Evolutionary conservation across 2,329 filamentous ascomycete genomes (phyloP).

Genomic region (Hypocreales sp.): DNA sequence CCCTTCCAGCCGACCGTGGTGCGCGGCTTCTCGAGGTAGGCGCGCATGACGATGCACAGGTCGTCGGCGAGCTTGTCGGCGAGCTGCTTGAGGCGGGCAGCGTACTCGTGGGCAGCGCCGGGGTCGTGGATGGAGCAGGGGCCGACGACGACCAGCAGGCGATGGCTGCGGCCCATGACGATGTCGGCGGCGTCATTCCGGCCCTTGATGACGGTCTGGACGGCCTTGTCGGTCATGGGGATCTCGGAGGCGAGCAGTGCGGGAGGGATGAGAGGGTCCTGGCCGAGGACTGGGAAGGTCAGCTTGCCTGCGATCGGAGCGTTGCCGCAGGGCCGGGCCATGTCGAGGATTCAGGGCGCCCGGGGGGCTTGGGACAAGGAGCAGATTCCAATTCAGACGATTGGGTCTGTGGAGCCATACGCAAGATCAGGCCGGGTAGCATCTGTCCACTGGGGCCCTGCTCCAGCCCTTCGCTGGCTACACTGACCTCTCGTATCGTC

Average conservation of each 20-base stretch:
- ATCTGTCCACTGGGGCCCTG: too few relatives aligned
- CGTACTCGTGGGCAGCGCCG: slow-evolving; percentile 75
- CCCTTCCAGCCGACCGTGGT: slow-evolving; percentile 99
- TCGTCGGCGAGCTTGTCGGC: slow-evolving; percentile 69
- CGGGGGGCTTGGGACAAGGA: too few relatives aligned
- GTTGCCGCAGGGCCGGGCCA: too few relatives aligned
- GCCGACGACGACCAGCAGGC: slow-evolving; percentile 84
- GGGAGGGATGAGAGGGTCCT: slow-evolving; percentile 85
- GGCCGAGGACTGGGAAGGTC: slow-evolving; percentile 59
- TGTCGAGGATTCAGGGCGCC: too few relatives aligned
- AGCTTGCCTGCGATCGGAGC: too few relatives aligned
- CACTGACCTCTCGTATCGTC: slow-evolving; percentile 29
- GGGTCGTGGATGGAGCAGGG: slow-evolving; percentile 98
- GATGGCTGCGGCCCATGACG: slow-evolving; percentile 66
- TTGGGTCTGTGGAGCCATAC: too few relatives aligned
- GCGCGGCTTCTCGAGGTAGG: slow-evolving; percentile 96
- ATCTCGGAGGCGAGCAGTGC: slow-evolving; percentile 78
- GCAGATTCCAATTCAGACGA: too few relatives aligned
- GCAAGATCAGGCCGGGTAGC: too few relatives aligned
- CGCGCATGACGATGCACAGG: slow-evolving; percentile 89
- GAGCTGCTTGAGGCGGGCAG: slow-evolving; percentile 57
- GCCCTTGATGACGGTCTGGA: slow-evolving; percentile 56
- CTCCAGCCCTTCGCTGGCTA: too few relatives aligned
- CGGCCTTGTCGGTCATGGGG: slow-evolving; percentile 47
- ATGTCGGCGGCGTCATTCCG: slow-evolving; percentile 55